Conservation (phyloP, 1,284 basidiomycete genomes). For the Pterulicium gracile region DNA sequence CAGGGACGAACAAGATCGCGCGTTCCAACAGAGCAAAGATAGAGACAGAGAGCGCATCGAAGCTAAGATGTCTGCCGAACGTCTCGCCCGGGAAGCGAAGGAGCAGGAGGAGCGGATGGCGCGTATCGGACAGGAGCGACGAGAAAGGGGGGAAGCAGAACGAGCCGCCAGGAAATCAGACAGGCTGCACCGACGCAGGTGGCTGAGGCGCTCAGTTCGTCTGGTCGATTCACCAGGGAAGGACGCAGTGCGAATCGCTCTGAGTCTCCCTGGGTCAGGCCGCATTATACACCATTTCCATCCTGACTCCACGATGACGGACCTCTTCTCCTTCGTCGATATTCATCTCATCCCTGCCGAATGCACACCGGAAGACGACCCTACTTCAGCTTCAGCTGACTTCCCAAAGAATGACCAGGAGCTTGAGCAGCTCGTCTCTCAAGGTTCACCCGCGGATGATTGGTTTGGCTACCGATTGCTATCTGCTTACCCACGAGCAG, state of each 20-base stretch:
- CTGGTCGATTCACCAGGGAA: conserved; percentile 19
- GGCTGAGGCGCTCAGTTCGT: conserved; percentile 30
- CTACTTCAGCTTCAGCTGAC: conserved; percentile 26
- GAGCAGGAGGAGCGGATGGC: conserved; percentile 26
- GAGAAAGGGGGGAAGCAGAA: conserved; percentile 19
- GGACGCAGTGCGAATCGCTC: conserved; percentile 41
- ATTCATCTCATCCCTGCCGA: conserved; percentile 31
- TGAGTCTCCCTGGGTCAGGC: conserved; percentile 57
- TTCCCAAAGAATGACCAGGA: conserved; percentile 22
- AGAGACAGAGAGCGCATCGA: conserved; percentile 66
- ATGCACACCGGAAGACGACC: conserved; percentile 29
- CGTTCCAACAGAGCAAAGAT: conserved; percentile 55
- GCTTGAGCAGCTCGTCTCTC: conserved; percentile 29
- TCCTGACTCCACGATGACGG: conserved; percentile 39
- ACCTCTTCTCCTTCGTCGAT: conserved; percentile 65
- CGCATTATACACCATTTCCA: conserved; percentile 50
- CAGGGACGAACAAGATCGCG: conserved; percentile 76
- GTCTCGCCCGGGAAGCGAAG: conserved; percentile 17
- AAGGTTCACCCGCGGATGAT: conserved; percentile 21
- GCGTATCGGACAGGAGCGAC: conserved; percentile 16
- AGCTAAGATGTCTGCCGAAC: conserved; percentile 21
- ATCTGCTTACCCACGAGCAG: conserved; percentile 58
- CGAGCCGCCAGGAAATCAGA: conserved; percentile 22
- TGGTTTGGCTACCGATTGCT: conserved; percentile 71
- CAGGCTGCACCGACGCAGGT: conserved; percentile 40